These are phyloP conservation scores for Boletus sp. DNA, from an alignment of 1,284 basidiomycete genomes.

Conservation along the genomic window DNA sequence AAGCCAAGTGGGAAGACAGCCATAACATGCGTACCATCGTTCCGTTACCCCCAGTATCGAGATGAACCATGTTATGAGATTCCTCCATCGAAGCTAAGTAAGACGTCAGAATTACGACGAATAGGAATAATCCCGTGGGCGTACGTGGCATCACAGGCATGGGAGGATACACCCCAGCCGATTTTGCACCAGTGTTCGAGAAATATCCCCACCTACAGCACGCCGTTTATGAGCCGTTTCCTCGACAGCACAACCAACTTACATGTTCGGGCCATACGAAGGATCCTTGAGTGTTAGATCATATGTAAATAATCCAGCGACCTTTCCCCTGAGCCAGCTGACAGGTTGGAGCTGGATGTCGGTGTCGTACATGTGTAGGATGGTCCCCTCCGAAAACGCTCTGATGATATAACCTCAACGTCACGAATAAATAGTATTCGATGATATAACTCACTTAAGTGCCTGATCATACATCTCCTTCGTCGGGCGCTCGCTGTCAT, in stretches of 20 bases:
- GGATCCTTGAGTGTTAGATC: not conserved
- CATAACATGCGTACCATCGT: constrained; percentile 10
- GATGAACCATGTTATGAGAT: constrained; percentile 16
- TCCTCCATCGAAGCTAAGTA: constrained; percentile 16
- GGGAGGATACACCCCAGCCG: not conserved
- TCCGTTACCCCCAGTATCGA: constrained; percentile 15
- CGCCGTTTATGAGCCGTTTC: not conserved
- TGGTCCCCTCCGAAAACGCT: constrained; percentile 5
- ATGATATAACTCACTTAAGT: not conserved
- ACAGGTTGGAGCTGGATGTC: not conserved
- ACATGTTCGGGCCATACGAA: constrained; percentile 14
- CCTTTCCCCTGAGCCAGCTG: not conserved
- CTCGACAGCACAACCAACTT: not conserved
- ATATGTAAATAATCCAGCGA: not conserved
- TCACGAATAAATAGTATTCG: not conserved
- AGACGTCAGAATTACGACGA: not conserved
- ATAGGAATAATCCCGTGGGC: not conserved
- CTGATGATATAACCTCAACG: not conserved
- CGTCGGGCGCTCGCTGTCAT: not conserved
- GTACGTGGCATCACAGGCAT: constrained; percentile 14
- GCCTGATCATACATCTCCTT: constrained; percentile 12
- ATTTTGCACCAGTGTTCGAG: constrained; percentile 1
- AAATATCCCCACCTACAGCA: constrained; percentile 19
- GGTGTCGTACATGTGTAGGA: not conserved
- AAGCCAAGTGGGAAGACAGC: not conserved